Evolutionary conservation across 352 stramenopile genomes (phyloP).

Genomic region (Pythium aphanidermatum): DNA sequence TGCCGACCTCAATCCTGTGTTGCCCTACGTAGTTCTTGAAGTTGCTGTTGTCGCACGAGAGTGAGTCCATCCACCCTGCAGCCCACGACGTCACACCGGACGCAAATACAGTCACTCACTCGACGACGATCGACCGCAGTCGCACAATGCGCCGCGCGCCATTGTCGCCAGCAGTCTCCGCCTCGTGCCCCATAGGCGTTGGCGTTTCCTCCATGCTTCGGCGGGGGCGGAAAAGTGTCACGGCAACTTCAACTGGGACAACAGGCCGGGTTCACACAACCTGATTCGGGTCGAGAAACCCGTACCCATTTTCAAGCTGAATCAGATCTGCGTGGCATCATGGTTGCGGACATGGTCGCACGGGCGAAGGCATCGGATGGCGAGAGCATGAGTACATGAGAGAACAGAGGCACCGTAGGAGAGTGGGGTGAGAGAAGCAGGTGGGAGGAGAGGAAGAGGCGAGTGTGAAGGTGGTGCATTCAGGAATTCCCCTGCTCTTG

Average conservation of each 20-base stretch:
- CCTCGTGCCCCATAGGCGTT: neutral
- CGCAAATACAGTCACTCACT: conserved; percentile 15
- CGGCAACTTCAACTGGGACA: conserved; percentile 15
- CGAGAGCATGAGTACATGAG: too few relatives aligned
- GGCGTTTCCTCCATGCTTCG: neutral
- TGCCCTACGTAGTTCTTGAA: conserved; percentile 26
- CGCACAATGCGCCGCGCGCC: neutral
- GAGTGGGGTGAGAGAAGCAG: too few relatives aligned
- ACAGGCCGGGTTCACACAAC: neutral
- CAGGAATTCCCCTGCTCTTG: too few relatives aligned
- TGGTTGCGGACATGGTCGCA: too few relatives aligned
- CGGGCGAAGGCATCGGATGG: too few relatives aligned
- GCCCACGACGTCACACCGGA: neutral
- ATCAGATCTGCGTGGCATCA: too few relatives aligned
- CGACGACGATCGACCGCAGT: conserved; percentile 18
- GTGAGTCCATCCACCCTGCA: conserved; percentile 4
- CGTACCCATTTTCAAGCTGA: too few relatives aligned
- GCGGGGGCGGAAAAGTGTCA: conserved; percentile 6
- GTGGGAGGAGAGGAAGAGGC: too few relatives aligned
- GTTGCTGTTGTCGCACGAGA: conserved; percentile 11
- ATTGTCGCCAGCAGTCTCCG: neutral
- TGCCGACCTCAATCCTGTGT: conserved; percentile 14
- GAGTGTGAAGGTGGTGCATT: too few relatives aligned
- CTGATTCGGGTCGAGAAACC: neutral
- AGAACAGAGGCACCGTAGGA: too few relatives aligned